Evolutionary conservation across 2,329 filamentous ascomycete species (phyloP), one percentile per base, ranked within the genome.

Genomic region (Diaporthe australafricana): DNA sequence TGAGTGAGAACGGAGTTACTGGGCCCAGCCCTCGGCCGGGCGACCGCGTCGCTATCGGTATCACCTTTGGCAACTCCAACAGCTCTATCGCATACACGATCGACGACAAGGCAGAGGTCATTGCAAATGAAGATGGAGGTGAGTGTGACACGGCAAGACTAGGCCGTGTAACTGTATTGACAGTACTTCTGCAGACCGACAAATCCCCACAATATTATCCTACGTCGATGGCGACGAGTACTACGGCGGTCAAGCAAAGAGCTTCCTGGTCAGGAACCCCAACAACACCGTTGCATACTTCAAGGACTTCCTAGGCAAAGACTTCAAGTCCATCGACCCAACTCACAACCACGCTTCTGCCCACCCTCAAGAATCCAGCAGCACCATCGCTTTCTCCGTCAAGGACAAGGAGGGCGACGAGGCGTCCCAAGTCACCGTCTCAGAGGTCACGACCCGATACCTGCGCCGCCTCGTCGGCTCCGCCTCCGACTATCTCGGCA

Each of bases 51-150:
- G 94, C 93, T 81, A 98, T 99, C 84, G 96, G 96, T 82, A 95
- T 99, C 81, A 93, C 95, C 77, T 98, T 98, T 87, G 96, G 96
- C 85, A 99, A 98, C 87, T 95, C 95, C 74, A 97, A 98, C 91
- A 97, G 94, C 86, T 98, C 95, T 73, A 98, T 99, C 85, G 96
- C 96, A 78, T 95, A 92, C 82, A 97, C 95, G 57, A 90, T 92
- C 74, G 96, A 98, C 80, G 96, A 97, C 84, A 97, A 97, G 87
- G 92, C 95, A 75, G 94, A 98, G 83, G 96, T 99, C 75, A 98
- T 99, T 85, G 96, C 96, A 80, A 98, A 99, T 85, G 96, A 98
- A 87, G 96, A 98, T 81, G 96, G 96, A 88, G 94, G 94, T 95
- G 82, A 80, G 90, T 84, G 32, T n/a, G 68, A 32, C 55, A 56